Percentiles rank a stretch among this genome's conserved stretches.
phyloP scores from a whole-genome alignment of 805 yeast species.

The Teunomyces panamensis region DNA sequence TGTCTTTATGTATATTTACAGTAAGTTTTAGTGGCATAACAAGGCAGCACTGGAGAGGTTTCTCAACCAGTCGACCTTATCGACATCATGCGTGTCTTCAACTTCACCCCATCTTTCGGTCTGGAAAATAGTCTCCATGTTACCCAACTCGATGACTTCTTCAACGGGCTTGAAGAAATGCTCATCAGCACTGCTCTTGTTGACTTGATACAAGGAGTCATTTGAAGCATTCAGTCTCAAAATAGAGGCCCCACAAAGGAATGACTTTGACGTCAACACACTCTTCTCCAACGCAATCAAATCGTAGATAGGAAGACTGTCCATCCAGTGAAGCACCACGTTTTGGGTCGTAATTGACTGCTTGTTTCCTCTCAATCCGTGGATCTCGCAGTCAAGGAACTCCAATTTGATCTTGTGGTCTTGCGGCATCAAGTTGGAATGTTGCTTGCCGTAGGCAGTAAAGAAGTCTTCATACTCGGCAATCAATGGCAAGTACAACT shows the following conservation, averaged over 20 bases:
- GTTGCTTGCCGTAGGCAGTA: conserved; percentile 34
- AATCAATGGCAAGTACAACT: conserved; percentile 72
- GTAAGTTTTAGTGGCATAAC: conserved; percentile 17
- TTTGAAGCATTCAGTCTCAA: conserved; percentile 46
- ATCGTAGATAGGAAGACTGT: conserved; percentile 65
- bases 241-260: conserved; percentile 73
- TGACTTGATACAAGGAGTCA: conserved; percentile 29
- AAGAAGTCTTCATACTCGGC: conserved; percentile 60
- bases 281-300: conserved; percentile 87
- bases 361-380: conserved; percentile 77
- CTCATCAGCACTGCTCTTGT: conserved; percentile 27
- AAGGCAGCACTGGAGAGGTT: conserved; percentile 74
- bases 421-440: conserved; percentile 21
- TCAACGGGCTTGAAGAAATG: conserved; percentile 50
- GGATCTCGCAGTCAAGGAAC: conserved; percentile 73
- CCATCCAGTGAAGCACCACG: conserved; percentile 65
- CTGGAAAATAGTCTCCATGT: conserved; percentile 80
- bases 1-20: not conserved
- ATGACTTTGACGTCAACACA: conserved; percentile 81
- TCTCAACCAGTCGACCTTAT: conserved; percentile 82
- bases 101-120: conserved; percentile 96
- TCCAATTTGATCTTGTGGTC: conserved; percentile 41
- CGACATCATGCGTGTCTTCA: conserved; percentile 98
- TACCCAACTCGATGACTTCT: conserved; percentile 72
- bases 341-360: conserved; percentile 60